These are phyloP conservation scores for Globisporangium carolinianum DNA, from an alignment of 352 stramenopile genomes.

Conservation along the genomic window DNA sequence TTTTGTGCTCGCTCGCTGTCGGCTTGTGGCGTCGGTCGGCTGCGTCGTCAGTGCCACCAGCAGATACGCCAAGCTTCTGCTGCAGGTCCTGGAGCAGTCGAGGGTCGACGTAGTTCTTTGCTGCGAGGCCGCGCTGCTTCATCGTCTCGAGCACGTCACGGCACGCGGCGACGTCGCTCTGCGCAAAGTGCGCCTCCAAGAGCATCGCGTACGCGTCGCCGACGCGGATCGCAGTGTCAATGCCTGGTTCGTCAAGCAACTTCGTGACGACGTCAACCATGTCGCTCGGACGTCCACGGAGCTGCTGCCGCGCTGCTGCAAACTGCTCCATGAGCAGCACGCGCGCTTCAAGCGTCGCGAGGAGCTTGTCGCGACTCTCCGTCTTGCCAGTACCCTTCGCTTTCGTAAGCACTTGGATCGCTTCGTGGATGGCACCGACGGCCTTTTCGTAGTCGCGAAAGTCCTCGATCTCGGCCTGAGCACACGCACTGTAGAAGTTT, in stretches of 20 bases:
- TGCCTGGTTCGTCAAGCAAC: constrained; percentile 77
- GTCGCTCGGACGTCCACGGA: constrained; percentile 53
- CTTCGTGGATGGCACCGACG: constrained; percentile 85
- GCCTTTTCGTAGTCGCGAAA: constrained; percentile 94
- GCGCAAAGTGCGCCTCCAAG: constrained; percentile 67
- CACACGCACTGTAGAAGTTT: constrained; percentile 89
- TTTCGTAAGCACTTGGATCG: constrained; percentile 82
- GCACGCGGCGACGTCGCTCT: constrained; percentile 56
- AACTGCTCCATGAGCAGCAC: constrained; percentile 85
- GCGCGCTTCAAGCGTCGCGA: constrained; percentile 48
- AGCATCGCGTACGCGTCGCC: constrained; percentile 89
- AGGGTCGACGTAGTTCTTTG: constrained; percentile 74
- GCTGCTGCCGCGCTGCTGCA: constrained; percentile 52
- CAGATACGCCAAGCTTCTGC: constrained; percentile 29
- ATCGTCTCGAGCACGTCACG: constrained; percentile 78
- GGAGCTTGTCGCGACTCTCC: constrained; percentile 48
- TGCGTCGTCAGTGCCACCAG: constrained; percentile 6
- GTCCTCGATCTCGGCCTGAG: constrained; percentile 91
- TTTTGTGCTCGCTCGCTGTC: constrained; percentile 26
- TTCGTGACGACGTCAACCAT: constrained; percentile 73
- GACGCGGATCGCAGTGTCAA: constrained; percentile 82
- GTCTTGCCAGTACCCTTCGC: constrained; percentile 30
- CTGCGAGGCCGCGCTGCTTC: constrained; percentile 42
- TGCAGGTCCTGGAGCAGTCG: constrained; percentile 66
- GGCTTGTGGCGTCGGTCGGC: constrained; percentile 18